Percentiles rank a stretch among this genome's conserved stretches.
Evolutionary conservation across 176 grass and related monocot species (phyloP).

Genomic region (Leersia perrieri): DNA sequence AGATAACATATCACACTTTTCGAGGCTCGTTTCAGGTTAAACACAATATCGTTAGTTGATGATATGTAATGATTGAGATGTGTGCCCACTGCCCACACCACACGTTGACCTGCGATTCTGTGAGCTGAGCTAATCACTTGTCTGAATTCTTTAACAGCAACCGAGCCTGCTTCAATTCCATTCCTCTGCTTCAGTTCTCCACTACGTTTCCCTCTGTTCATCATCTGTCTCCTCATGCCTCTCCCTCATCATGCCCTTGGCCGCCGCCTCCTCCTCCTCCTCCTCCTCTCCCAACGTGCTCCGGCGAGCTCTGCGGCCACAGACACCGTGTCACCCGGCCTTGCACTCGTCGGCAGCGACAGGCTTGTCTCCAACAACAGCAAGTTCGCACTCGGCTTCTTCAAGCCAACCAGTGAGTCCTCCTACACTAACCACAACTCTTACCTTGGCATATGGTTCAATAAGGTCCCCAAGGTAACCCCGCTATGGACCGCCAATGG

Average conservation of each 20-base stretch:
- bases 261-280: not conserved
- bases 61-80: too few species aligned
- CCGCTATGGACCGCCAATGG: slow-evolving; percentile 52
- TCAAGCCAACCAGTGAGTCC: not conserved
- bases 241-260: not conserved
- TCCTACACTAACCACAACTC: not conserved
- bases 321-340: not conserved
- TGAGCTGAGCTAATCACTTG: not conserved
- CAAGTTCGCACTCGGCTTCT: slow-evolving; percentile 69
- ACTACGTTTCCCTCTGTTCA: not conserved
- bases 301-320: not conserved
- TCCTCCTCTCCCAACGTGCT: not conserved
- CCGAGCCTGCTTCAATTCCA: not conserved
- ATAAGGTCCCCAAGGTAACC: slow-evolving; percentile 36
- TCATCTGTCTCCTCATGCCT: not conserved
- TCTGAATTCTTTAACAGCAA: not conserved
- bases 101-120: too few species aligned
- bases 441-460: slow-evolving; percentile 58
- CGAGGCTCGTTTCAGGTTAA: too few species aligned
- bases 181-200: not conserved
- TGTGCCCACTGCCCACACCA: too few species aligned
- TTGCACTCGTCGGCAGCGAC: not conserved
- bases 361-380: slow-evolving; percentile 44
- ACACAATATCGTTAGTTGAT: too few species aligned
- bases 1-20: too few species aligned